These are phyloP conservation scores for Heimioporus sp. DNA, from an alignment of 768 basidiomycete species.

Conservation along the genomic window DNA sequence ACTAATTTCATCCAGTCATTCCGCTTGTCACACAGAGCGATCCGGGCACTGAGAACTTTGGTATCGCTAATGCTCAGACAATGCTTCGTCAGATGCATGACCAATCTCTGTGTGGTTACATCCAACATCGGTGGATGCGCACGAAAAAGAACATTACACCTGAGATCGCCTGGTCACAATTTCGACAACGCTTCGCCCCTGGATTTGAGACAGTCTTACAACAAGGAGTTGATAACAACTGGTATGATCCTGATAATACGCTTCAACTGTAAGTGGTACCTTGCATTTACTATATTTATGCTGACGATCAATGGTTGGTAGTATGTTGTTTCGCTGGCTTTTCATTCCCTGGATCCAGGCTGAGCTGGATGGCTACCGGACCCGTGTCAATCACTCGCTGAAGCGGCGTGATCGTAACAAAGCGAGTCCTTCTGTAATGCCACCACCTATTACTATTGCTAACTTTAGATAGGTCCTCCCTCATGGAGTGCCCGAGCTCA, in stretches of 20 bases:
- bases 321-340: background rate
- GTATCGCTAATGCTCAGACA: slow-evolving; percentile 1
- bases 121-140: slow-evolving; percentile 41
- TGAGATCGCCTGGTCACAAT: slow-evolving; percentile 41
- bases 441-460: too few relatives aligned
- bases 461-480: slow-evolving; percentile 28
- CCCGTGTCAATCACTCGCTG: background rate
- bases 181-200: slow-evolving; percentile 29
- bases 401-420: slow-evolving; percentile 3
- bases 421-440: background rate
- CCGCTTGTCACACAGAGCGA: slow-evolving; percentile 3
- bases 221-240: slow-evolving; percentile 25
- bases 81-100: slow-evolving; percentile 23
- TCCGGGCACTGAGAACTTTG: slow-evolving; percentile 2
- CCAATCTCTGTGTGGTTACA: slow-evolving; percentile 31
- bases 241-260: slow-evolving; percentile 28
- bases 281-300: too few relatives aligned
- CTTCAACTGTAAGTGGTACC: slow-evolving; percentile 28
- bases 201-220: slow-evolving; percentile 38
- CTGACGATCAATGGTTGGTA: too few relatives aligned
- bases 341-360: slow-evolving; percentile 6
- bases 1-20: too few relatives aligned
- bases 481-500: slow-evolving; percentile 38
- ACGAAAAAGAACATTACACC: slow-evolving; percentile 41
- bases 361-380: background rate